Evolutionary conservation across 1,284 basidiomycete genomes (phyloP), one percentile per base, ranked within the genome.

Genomic region (Pulchroboletus neoregius): DNA sequence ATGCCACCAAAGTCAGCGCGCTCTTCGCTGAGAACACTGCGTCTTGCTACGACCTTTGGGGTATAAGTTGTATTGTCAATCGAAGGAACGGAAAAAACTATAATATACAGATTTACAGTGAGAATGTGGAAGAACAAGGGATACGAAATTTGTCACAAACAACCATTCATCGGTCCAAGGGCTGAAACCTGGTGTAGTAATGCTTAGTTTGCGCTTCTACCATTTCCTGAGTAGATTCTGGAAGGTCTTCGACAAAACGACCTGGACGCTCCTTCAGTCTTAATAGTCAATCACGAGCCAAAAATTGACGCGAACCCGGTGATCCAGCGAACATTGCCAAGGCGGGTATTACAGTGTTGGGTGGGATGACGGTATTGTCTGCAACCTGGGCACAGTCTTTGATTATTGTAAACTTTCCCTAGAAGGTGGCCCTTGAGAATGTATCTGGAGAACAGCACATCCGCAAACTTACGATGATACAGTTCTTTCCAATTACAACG

Each of bases 361-460:
- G 88, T 3, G 94, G 89, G 5, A 99, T 72, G 15, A 99, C 83
- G 0, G 92, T 89, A 53, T 88, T 86, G 65, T 95, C 93, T 50
- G 82, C 87, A 50, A 91, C 86, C 51, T 83, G 84, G 4, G 90
- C 91, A 57, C 93, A 93, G 63, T 99, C 95, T 65, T 98, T 97
- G 68, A 99, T 94, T 53, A 97, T 93, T 0, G 87, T 85, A 58
- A 98, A 97, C 63, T 96, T 94, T 23, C 96, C 94, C 94, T 96
- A 57, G 7, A 5, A 28, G 22, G 16, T 18, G n/a, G 5, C n/a
- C 40, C 39, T 46, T n/a, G 35, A 36, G 30, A 36, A 36, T 12
- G 34, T 34, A 44, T 26, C 20, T 10, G 10, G 20, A 10, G 23
- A 40, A 12, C 9, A 27, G 45, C 15, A 15, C n/a, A 27, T 35